Percentiles rank a stretch among this genome's conserved stretches.
Evolutionary conservation across 1,284 basidiomycete species (phyloP).

Genomic region (Trichosporon sp.): DNA sequence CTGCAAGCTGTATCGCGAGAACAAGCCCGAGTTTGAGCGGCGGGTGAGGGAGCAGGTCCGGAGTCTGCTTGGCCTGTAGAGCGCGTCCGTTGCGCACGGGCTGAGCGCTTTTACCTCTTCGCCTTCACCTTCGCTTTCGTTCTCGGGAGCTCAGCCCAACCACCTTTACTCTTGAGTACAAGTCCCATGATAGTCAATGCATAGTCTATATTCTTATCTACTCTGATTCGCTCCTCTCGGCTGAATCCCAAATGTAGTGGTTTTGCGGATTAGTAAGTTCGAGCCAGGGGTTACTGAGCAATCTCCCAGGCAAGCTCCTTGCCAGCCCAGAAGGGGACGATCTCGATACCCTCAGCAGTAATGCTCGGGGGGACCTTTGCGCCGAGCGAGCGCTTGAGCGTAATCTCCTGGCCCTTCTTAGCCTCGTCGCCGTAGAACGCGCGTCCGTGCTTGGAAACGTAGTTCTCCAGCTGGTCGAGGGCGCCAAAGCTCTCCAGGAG

Average conservation of each 20-base stretch:
- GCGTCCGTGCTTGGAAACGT: conserved; percentile 70
- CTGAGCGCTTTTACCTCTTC: no score
- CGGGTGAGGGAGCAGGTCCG: conserved; percentile 50
- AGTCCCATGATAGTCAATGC: background rate
- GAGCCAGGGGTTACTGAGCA: conserved; percentile 21
- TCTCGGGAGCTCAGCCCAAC: no score
- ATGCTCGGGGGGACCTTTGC: conserved; percentile 53
- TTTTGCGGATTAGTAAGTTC: no score
- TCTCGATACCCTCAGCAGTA: conserved; percentile 54
- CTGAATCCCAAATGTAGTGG: no score
- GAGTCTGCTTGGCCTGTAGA: conserved; percentile 50
- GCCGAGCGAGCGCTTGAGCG: conserved; percentile 40
- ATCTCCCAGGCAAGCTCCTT: conserved; percentile 79
- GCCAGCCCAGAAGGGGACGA: conserved; percentile 91
- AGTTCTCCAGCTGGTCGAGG: conserved; percentile 69
- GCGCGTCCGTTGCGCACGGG: no score
- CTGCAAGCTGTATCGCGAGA: conserved; percentile 88
- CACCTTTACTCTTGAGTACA: no score
- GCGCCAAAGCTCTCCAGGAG: conserved; percentile 83
- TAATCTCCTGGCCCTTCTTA: conserved; percentile 42
- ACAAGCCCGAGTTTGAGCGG: conserved; percentile 56
- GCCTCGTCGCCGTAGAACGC: conserved; percentile 63
- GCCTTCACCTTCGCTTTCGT: no score
- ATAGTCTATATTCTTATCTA: background rate
- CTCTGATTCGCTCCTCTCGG: no score